Evolutionary conservation across 2,329 filamentous ascomycete species (phyloP).

Genomic region (Phialophora verrucosa): DNA sequence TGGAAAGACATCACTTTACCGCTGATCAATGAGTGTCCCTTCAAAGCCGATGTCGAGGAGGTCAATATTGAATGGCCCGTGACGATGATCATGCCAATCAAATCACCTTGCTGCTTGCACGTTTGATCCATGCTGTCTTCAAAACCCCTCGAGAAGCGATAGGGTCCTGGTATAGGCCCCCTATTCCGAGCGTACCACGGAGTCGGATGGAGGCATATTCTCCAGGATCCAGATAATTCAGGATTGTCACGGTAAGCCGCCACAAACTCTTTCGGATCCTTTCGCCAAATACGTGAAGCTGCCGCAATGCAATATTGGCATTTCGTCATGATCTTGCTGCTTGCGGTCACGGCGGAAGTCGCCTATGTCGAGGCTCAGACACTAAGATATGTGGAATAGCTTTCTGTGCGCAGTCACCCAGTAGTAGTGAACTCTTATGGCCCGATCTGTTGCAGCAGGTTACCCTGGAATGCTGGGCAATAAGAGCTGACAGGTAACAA

Average conservation of each 20-base stretch:
- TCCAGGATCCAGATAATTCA: constrained; percentile 51
- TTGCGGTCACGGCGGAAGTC: constrained; percentile 22
- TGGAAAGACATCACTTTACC: constrained; percentile 62
- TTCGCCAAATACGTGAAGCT: constrained; percentile 41
- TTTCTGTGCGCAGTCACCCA: constrained; percentile 50
- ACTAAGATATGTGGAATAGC: constrained; percentile 53
- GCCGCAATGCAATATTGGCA: constrained; percentile 54
- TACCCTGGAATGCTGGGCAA: neutral
- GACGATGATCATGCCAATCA: constrained; percentile 50
- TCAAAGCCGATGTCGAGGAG: constrained; percentile 50
- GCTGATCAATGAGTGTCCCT: constrained; percentile 50
- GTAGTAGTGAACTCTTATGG: constrained; percentile 58
- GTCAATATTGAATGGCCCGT: constrained; percentile 30
- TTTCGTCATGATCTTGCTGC: constrained; percentile 46
- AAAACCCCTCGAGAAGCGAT: constrained; percentile 32
- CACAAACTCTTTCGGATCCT: neutral
- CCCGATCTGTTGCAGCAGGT: constrained; percentile 55
- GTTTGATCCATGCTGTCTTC: constrained; percentile 52
- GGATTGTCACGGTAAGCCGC: constrained; percentile 51
- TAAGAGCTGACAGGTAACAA: constrained; percentile 6
- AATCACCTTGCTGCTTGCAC: constrained; percentile 52
- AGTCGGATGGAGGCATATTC: constrained; percentile 39
- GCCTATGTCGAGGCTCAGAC: constrained; percentile 47
- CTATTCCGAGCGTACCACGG: constrained; percentile 46
- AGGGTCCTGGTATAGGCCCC: constrained; percentile 42